phyloP scores from a whole-genome alignment of 1,139 yeast species.

The Yamadazyma sp. region DNA sequence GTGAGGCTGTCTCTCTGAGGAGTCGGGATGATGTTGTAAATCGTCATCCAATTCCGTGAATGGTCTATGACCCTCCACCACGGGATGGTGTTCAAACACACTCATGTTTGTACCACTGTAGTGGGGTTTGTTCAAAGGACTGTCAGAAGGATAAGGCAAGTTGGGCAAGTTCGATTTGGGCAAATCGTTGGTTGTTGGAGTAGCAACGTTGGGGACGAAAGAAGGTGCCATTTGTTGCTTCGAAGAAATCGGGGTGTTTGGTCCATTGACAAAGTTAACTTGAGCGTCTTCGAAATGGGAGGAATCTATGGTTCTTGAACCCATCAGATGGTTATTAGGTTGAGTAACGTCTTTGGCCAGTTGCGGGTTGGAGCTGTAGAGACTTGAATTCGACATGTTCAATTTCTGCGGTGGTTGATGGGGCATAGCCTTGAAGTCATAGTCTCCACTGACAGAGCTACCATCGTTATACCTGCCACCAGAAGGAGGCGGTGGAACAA shows the following conservation, averaged over 20 bases:
- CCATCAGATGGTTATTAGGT: slow-evolving; percentile 13
- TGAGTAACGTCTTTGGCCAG: slow-evolving; percentile 36
- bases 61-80: slow-evolving; percentile 50
- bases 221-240: slow-evolving; percentile 36
- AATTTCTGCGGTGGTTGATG: slow-evolving; percentile 5
- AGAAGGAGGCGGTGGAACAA: slow-evolving; percentile 9
- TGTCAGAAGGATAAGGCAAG: slow-evolving; percentile 23
- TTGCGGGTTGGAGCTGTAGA: slow-evolving; percentile 37
- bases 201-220: slow-evolving; percentile 28
- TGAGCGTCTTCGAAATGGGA: slow-evolving; percentile 21
- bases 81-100: slow-evolving; percentile 49
- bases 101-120: slow-evolving; percentile 20
- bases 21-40: slow-evolving; percentile 9
- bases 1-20: slow-evolving; percentile 5
- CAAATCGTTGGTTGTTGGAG: slow-evolving; percentile 27
- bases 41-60: slow-evolving; percentile 45
- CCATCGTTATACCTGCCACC: slow-evolving; percentile 10
- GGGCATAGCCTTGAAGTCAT: slow-evolving; percentile 21
- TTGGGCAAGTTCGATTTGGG: slow-evolving; percentile 20
- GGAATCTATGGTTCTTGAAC: slow-evolving; percentile 14
- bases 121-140: slow-evolving; percentile 20
- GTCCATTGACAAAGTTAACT: slow-evolving; percentile 24
- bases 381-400: slow-evolving; percentile 19
- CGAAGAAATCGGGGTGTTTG: slow-evolving; percentile 33
- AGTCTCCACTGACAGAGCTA: slow-evolving; percentile 29